A percentile compares a stretch with the other conserved stretches of the same genome.
Evolutionary conservation across 129 eudicot species (phyloP).

Genomic region (Helichrysum umbraculigerum): DNA sequence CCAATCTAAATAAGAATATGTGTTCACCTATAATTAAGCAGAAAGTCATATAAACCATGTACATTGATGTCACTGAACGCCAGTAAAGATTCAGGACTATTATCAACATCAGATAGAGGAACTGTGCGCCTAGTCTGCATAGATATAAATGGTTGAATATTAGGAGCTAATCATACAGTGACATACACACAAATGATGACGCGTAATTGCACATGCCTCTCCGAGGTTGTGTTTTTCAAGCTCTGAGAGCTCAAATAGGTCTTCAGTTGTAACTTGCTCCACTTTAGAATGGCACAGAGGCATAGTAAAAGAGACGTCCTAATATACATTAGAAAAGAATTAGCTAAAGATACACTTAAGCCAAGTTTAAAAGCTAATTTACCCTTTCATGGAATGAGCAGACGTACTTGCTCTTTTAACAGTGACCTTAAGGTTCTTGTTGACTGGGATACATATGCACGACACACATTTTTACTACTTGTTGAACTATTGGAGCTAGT

Average conservation of each 20-base stretch:
- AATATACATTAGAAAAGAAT: no score
- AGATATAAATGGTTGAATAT: neutral
- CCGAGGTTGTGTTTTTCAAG: slow-evolving; percentile 45
- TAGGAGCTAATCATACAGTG: neutral
- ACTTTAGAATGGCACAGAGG: slow-evolving; percentile 72
- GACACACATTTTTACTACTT: slow-evolving; percentile 47
- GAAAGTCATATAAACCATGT: slow-evolving; percentile 79
- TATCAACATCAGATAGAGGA: slow-evolving; percentile 68
- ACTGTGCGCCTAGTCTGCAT: slow-evolving; percentile 61
- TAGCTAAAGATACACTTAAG: no score
- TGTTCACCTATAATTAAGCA: slow-evolving; percentile 76
- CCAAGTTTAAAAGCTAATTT: no score
- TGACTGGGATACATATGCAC: slow-evolving; percentile 76
- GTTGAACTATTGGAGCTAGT: slow-evolving; percentile 45
- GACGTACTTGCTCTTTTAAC: slow-evolving; percentile 14
- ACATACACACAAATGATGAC: neutral
- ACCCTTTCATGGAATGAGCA: neutral
- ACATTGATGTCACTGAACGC: slow-evolving; percentile 58
- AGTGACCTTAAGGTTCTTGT: slow-evolving; percentile 29
- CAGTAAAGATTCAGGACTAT: slow-evolving; percentile 74
- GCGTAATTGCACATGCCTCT: no score
- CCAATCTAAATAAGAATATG: neutral
- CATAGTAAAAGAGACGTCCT: slow-evolving; percentile 76
- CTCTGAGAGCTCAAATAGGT: slow-evolving; percentile 82
- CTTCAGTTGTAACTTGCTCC: slow-evolving; percentile 77